These are phyloP conservation scores for Aurantiochytrium sp. DNA, from an alignment of 108 stramenopile genomes.

Conservation along the genomic window DNA sequence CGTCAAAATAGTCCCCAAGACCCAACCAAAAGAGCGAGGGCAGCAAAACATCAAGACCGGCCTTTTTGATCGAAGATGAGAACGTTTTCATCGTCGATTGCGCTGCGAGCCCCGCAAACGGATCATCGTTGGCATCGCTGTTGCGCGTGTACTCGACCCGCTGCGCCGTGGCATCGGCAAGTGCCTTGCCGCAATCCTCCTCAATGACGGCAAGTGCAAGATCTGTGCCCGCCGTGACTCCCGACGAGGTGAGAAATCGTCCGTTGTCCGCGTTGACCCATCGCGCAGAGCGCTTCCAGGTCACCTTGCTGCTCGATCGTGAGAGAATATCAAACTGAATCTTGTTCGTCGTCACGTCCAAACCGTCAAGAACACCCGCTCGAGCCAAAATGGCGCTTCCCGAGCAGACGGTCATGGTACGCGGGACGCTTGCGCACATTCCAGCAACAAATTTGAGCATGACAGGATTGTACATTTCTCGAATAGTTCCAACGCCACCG, in stretches of 20 bases:
- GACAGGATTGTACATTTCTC: neutral
- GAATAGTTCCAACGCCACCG: neutral
- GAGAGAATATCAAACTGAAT: neutral
- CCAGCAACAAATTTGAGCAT: neutral
- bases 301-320: neutral
- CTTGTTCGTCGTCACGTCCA: neutral
- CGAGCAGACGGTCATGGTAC: neutral
- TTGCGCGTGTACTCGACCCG: neutral
- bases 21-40: too few species aligned
- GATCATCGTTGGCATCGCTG: neutral
- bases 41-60: too few species aligned
- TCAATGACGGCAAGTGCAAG: neutral
- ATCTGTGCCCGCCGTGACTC: neutral
- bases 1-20: too few species aligned
- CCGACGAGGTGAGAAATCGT: neutral
- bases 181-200: neutral
- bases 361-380: neutral
- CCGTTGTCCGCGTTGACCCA: neutral
- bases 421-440: neutral
- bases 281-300: neutral
- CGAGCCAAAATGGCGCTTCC: neutral
- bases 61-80: too few species aligned
- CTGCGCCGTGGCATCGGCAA: neutral
- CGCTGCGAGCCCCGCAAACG: neutral
- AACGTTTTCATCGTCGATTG: too few species aligned